These are phyloP conservation scores for Grosmannia clavigera DNA, from an alignment of 2,329 filamentous ascomycete genomes.

Conservation along the genomic window DNA sequence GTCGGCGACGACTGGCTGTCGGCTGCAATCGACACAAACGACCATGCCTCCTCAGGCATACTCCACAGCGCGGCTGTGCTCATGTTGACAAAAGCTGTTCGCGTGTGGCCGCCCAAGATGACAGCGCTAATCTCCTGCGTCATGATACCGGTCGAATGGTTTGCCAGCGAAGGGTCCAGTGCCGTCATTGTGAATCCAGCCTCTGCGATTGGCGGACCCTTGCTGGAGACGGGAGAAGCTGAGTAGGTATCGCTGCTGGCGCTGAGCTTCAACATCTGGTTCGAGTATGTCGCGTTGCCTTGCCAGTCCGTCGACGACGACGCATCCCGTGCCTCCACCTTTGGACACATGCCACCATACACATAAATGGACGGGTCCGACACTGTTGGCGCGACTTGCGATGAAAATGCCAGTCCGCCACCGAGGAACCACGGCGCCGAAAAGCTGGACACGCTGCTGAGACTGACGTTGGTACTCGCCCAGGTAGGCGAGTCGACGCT, in stretches of 20 bases:
- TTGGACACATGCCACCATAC: conserved; percentile 86
- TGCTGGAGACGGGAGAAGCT: conserved; percentile 25
- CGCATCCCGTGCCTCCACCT: conserved; percentile 3
- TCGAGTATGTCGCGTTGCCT: conserved; percentile 62
- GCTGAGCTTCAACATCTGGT: conserved; percentile 57
- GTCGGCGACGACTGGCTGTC: background rate
- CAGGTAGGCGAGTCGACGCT: conserved; percentile 10
- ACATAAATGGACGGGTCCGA: conserved; percentile 51
- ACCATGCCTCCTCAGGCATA: conserved; percentile 77
- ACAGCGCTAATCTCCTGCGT: conserved; percentile 69
- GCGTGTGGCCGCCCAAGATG: conserved; percentile 74
- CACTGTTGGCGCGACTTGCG: conserved; percentile 38
- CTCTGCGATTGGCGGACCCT: conserved; percentile 61
- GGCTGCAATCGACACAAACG: conserved; percentile 54
- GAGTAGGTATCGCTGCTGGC: conserved; percentile 21
- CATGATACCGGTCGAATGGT: conserved; percentile 40
- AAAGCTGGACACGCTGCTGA: background rate
- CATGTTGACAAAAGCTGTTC: conserved; percentile 83
- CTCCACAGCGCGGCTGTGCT: conserved; percentile 80
- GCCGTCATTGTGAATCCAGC: conserved; percentile 78
- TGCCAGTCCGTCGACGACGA: conserved; percentile 42
- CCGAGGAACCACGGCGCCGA: conserved; percentile 39
- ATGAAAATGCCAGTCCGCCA: conserved; percentile 54
- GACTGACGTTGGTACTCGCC: background rate
- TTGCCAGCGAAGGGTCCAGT: conserved; percentile 56